Evolutionary conservation across 768 basidiomycete genomes (phyloP), one percentile per base, ranked within the genome.

Genomic region (Leucogyrophana mollusca): DNA sequence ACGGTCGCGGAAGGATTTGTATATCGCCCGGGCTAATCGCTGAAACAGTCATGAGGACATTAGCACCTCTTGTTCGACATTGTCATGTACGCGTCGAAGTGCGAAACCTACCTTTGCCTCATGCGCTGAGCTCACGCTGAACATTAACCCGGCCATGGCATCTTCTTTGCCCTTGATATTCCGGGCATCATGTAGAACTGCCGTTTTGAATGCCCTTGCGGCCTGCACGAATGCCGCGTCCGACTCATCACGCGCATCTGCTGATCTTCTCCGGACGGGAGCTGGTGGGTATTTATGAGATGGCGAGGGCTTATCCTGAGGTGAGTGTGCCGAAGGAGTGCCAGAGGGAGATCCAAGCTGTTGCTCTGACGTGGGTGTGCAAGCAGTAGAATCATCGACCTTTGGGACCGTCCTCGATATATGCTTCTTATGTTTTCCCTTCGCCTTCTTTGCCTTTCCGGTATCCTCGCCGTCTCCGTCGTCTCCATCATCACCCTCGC

Each of bases 181-280:
- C 13, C 87, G 76, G 22, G 87, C 87, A 63, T 90, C 87, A 55
- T 89, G 87, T 34, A 89, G 62, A 6, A 88, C 73, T 1, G 83
- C 83, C n/a, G 75, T 74, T 65, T 82, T 87, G 33, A 89, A 51
- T 9, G 71, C 79, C 58, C 78, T 85, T 2, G 82, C 87, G 9
- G 85, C 85, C 27, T 75, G 71, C 16, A 75, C 63, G 14, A 81
- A 59, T 1, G 74, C 74, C 9, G 70, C 68, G 10, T 73, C 74
- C 24, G 57, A 55, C 6, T 62, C 69, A 30, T 68, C 66, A 18
- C 54, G 70, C 57, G 50, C 59, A 49, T 61, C 52, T 36, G 52
- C 49, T 33, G 38, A 46, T 43, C 44, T 51, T 22, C 51, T 52
- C 40, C 32, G 56, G 32, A 27, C 50, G 47, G 33, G 49, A 17